These are phyloP conservation scores for Sonneratia caseolaris DNA, from an alignment of 345 rosid genomes.

Conservation along the genomic window DNA sequence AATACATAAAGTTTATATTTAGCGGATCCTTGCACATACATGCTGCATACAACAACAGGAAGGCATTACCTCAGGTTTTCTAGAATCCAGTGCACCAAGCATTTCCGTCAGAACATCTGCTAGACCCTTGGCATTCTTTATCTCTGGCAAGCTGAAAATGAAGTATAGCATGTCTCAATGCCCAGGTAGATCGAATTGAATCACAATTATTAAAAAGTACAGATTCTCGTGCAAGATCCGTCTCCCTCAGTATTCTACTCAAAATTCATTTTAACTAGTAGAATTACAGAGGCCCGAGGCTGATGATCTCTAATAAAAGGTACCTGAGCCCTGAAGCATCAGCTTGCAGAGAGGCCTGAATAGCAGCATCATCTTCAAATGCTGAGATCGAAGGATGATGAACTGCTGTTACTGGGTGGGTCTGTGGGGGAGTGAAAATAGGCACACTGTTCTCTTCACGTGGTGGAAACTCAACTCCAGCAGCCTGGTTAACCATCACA, in stretches of 20 bases:
- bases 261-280: background rate
- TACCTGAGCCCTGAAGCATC: slow-evolving; percentile 92
- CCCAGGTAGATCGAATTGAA: background rate
- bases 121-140: slow-evolving; percentile 60
- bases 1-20: background rate
- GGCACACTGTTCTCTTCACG: slow-evolving; percentile 73
- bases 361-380: slow-evolving; percentile 73
- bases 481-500: slow-evolving; percentile 32
- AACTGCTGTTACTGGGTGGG: slow-evolving; percentile 49
- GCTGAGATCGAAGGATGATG: slow-evolving; percentile 33
- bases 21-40: background rate
- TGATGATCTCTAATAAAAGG: background rate
- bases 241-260: background rate
- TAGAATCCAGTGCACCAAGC: slow-evolving; percentile 85
- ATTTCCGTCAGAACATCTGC: slow-evolving; percentile 80
- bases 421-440: slow-evolving; percentile 92
- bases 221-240: background rate
- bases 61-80: slow-evolving; percentile 53
- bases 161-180: background rate
- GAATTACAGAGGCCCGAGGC: background rate
- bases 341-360: slow-evolving; percentile 76
- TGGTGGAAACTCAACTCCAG: slow-evolving; percentile 89
- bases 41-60: background rate
- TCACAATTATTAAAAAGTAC: background rate
- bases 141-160: slow-evolving; percentile 54